Base-by-base conservation (phyloP, 1,284 basidiomycete genomes). In the Moesziomyces antarcticus region DNA sequence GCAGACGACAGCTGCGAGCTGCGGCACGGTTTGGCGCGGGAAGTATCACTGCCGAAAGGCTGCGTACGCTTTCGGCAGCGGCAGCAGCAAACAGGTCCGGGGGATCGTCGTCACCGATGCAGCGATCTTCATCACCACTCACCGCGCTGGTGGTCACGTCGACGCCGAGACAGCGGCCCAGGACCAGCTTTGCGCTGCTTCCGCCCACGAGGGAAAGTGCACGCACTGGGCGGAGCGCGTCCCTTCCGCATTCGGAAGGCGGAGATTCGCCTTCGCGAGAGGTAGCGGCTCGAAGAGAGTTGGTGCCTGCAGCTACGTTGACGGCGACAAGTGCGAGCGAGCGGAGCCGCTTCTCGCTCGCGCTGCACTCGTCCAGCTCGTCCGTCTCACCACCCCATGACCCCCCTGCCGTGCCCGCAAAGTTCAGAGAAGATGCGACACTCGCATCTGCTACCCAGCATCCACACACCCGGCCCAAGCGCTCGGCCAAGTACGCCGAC, bases 21-120 rank as follows among this genome's bases (percentile, higher is more conserved):
- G 65, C 70, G 5, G 53, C 55, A 0, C 56, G 70, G 1, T 73
- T 73, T 20, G 61, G 70, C 2, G 70, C 66, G 7, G 66, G 66
- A 16, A 69, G 49, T 10, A 50, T 61, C 22, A 57, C 50, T 5
- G 25, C 56, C 9, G 50, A 50, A 4, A 14, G 70, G 6, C 49
- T 73, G n/a, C 58, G 69, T 1, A 55, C 58, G 20, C 55, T 72
- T 16, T 68, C 65, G 11, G 58, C 65, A 13, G 57, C 64, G 25
- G 66, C 66, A 5, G 55, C 65, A 21, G 65, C 65, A 3, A 68
- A 50, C 24, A 57, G 58, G 16, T 60, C 64, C 2, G 25, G 41
- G 11, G 51, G 51, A 7, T 70, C 67, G 25, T 60, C 60, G 3
- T 70, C 67, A 7, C 67, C 67, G 30, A 33, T 33, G 30, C 30